A percentile compares a stretch with the other conserved stretches of the same genome.
phyloP scores from a whole-genome alignment of 345 rosid genomes.

The Arabis alpina region DNA sequence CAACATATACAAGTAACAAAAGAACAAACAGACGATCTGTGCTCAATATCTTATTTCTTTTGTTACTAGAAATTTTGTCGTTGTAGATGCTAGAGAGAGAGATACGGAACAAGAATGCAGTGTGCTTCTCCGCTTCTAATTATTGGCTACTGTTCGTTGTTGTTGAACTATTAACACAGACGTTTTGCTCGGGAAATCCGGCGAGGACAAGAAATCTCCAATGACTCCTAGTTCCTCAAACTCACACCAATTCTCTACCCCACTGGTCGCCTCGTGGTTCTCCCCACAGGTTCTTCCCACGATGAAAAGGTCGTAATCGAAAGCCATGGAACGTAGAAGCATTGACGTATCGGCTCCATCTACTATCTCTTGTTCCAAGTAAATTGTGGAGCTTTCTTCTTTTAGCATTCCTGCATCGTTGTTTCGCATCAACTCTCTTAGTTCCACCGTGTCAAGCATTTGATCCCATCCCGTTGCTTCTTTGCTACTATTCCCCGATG shows the following conservation, averaged over 20 bases:
- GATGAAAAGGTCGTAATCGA: constrained; percentile 49
- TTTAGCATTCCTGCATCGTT: constrained; percentile 7
- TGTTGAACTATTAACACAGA: constrained; percentile 47
- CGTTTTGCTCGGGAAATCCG: constrained; percentile 45
- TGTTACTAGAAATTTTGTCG: too few species aligned
- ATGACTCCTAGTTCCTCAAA: constrained; percentile 64
- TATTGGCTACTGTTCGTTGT: constrained; percentile 34
- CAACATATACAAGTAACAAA: too few species aligned
- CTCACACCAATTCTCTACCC: constrained; percentile 64
- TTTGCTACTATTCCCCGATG: constrained; percentile 5
- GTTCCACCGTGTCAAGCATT: constrained; percentile 40
- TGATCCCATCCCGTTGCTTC: constrained; percentile 42
- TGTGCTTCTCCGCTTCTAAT: constrained; percentile 19
- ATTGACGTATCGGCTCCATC: constrained; percentile 51
- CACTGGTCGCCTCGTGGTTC: constrained; percentile 40
- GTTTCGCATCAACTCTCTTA: constrained; percentile 42
- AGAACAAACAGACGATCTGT: too few species aligned
- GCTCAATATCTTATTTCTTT: too few species aligned
- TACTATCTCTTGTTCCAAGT: constrained; percentile 40
- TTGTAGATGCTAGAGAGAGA: constrained; percentile 12
- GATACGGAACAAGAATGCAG: neutral
- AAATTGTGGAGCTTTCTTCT: constrained; percentile 25
- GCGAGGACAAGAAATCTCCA: constrained; percentile 62
- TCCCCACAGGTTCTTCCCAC: constrained; percentile 53
- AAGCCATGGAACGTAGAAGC: constrained; percentile 48